Conservation (phyloP, 2,329 filamentous ascomycete species). For the Fusarium sp. region DNA sequence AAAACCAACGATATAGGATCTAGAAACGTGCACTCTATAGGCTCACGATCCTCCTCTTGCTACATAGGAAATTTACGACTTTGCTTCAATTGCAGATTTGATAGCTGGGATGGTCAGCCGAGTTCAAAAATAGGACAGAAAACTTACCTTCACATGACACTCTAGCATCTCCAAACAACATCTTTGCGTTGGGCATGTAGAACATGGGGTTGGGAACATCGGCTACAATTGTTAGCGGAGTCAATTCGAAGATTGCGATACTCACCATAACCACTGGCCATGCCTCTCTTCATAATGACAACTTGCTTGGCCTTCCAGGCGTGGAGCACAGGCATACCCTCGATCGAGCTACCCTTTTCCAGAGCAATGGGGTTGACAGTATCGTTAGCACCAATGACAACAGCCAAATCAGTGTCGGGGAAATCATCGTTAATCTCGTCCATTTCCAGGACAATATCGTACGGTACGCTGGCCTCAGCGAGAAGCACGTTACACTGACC, state of each 20-base stretch:
- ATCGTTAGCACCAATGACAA: conserved; percentile 93
- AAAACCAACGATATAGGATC: conserved; percentile 33
- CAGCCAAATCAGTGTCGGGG: conserved; percentile 82
- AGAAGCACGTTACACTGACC: conserved; percentile 93
- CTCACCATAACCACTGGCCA: conserved; percentile 87
- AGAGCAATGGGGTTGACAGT: conserved; percentile 92
- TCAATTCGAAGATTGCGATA: neutral
- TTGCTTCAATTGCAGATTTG: conserved; percentile 55
- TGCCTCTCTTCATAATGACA: conserved; percentile 91
- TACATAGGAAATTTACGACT: conserved; percentile 41
- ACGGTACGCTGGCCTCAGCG: conserved; percentile 87
- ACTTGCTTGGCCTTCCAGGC: conserved; percentile 96
- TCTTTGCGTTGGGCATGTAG: conserved; percentile 88
- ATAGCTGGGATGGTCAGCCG: conserved; percentile 52
- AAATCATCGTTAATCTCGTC: conserved; percentile 97
- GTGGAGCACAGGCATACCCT: conserved; percentile 91
- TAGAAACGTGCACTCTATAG: conserved; percentile 40
- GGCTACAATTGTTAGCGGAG: conserved; percentile 59
- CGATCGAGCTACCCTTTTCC: conserved; percentile 84
- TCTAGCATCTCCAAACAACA: conserved; percentile 93
- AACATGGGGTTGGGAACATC: conserved; percentile 96
- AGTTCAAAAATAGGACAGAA: neutral
- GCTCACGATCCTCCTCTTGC: conserved; percentile 25
- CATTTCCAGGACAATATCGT: conserved; percentile 94
- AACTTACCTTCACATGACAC: conserved; percentile 79